Evolutionary conservation across 2,329 filamentous ascomycete genomes (phyloP).

Genomic region (Thermoascus crustaceus): DNA sequence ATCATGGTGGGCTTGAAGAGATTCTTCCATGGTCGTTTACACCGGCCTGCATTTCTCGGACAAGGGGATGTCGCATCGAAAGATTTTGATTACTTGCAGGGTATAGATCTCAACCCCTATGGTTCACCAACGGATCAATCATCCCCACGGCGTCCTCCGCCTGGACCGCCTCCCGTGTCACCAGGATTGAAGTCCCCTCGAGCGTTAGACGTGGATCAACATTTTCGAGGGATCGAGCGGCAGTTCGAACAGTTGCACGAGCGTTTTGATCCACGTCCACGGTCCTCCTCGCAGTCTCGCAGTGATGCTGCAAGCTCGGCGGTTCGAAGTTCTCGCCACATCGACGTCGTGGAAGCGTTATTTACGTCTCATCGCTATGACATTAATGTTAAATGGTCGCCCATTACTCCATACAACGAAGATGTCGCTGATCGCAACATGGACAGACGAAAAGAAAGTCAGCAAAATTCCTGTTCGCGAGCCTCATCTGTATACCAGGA

Average conservation of each 20-base stretch:
- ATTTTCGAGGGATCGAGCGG: conserved; percentile 31
- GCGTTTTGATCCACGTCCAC: conserved; percentile 22
- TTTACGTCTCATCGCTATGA: conserved; percentile 25
- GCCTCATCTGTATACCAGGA: conserved; percentile 33
- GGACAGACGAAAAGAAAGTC: conserved; percentile 16
- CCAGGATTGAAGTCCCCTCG: conserved; percentile 13
- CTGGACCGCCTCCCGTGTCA: too few species aligned
- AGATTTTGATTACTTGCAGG: neutral
- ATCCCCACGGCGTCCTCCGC: conserved; percentile 1
- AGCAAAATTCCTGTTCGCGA: conserved; percentile 18
- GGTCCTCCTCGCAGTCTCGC: conserved; percentile 20
- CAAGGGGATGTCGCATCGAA: neutral
- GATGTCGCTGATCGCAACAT: conserved; percentile 38
- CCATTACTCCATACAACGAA: conserved; percentile 33
- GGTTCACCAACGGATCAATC: neutral
- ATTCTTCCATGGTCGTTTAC: conserved; percentile 19
- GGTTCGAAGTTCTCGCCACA: conserved; percentile 23
- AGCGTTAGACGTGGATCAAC: conserved; percentile 19
- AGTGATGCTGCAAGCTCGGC: conserved; percentile 15
- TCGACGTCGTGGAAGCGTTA: conserved; percentile 35
- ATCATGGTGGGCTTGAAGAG: conserved; percentile 28
- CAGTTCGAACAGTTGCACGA: conserved; percentile 33
- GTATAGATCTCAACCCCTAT: neutral
- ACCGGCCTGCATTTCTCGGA: neutral
- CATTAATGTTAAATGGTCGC: conserved; percentile 18